phyloP scores from a whole-genome alignment of 257 asterid genomes.

The Solanum corneliomulleri region DNA sequence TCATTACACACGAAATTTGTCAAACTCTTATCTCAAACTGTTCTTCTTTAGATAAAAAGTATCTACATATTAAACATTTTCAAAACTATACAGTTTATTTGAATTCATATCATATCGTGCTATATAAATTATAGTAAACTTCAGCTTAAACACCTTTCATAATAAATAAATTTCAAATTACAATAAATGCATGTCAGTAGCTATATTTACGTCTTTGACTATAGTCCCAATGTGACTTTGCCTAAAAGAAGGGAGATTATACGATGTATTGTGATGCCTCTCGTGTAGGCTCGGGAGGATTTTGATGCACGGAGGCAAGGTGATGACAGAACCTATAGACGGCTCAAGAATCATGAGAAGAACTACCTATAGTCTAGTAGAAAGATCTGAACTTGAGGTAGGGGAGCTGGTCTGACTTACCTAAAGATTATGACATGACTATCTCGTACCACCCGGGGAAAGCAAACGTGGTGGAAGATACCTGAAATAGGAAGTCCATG shows the following conservation, averaged over 20 bases:
- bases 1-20: not conserved
- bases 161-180: not conserved
- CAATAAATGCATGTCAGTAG: not conserved
- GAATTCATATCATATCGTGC: not conserved
- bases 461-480: not conserved
- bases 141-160: not conserved
- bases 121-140: not conserved
- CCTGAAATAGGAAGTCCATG: not conserved
- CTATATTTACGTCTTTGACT: not conserved
- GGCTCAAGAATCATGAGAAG: too few species aligned
- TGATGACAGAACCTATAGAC: too few species aligned
- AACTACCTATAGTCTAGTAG: too few species aligned
- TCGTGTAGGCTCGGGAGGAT: too few species aligned
- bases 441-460: too few species aligned
- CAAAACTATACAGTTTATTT: not conserved
- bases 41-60: not conserved
- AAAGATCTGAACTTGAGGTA: too few species aligned
- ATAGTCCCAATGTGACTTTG: not conserved
- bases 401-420: too few species aligned
- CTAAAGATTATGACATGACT: too few species aligned
- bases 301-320: too few species aligned
- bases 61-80: not conserved
- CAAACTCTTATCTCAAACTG: not conserved
- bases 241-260: not conserved
- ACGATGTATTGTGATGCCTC: too few species aligned